Percentiles rank a stretch among this genome's conserved stretches.
Conservation (phyloP, 1,284 basidiomycete genomes). For the Neotropicomus parvogracilis region DNA sequence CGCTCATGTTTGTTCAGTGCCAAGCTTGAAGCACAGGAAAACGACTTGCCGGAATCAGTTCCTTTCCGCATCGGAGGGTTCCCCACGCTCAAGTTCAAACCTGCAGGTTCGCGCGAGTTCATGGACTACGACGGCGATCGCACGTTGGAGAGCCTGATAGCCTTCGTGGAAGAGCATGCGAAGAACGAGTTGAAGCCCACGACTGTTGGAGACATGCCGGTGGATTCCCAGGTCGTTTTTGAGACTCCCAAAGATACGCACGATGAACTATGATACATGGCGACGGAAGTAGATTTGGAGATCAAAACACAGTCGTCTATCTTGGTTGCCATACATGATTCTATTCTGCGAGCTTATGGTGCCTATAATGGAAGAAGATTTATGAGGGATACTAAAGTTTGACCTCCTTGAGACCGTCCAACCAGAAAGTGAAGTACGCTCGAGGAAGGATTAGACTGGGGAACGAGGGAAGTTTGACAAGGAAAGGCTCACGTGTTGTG, state of each 20-base stretch:
- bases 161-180: constrained; percentile 80
- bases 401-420: constrained; percentile 78
- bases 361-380: not conserved
- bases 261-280: constrained; percentile 27
- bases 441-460: constrained; percentile 13
- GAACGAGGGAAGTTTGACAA: not conserved
- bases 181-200: constrained; percentile 53
- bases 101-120: constrained; percentile 83
- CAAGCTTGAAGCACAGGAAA: constrained; percentile 96
- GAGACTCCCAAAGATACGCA: constrained; percentile 27
- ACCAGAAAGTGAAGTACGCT: constrained; percentile 96
- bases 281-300: constrained; percentile 15
- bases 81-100: constrained; percentile 97
- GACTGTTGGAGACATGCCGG: constrained; percentile 13
- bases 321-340: constrained; percentile 17
- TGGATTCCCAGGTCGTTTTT: constrained; percentile 25
- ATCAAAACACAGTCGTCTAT: constrained; percentile 25
- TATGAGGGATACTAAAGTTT: constrained; percentile 49
- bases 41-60: constrained; percentile 87
- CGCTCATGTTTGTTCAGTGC: constrained; percentile 51
- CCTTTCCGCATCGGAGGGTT: constrained; percentile 87
- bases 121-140: constrained; percentile 93
- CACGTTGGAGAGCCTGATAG: constrained; percentile 78
- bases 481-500: constrained; percentile 59
- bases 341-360: constrained; percentile 11